A percentile compares a stretch with the other conserved stretches of the same genome.
phyloP scores from a whole-genome alignment of 805 yeast genomes.

The Saturnispora silvae region DNA sequence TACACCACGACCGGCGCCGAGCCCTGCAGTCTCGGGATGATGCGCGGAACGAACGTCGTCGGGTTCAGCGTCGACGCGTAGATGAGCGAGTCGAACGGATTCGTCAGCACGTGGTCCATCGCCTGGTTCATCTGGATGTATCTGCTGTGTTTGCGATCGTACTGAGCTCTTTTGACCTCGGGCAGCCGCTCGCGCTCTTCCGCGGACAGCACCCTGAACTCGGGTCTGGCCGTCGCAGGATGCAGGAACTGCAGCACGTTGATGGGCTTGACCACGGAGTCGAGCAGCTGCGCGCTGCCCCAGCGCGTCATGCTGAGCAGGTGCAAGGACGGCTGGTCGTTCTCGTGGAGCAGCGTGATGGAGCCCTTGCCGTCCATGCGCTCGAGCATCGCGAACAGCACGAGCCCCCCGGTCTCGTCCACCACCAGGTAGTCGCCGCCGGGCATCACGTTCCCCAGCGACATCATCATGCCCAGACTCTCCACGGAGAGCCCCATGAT shows the following conservation, averaged over 20 bases:
- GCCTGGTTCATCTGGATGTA: slow-evolving; percentile 39
- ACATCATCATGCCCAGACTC: slow-evolving; percentile 65
- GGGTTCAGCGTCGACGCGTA: slow-evolving; percentile 65
- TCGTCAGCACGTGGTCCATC: slow-evolving; percentile 37
- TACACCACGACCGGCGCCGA: slow-evolving; percentile 81
- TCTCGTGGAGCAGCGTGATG: slow-evolving; percentile 74
- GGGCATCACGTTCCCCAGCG: slow-evolving; percentile 72
- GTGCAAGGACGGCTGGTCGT: slow-evolving; percentile 81
- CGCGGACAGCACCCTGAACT: slow-evolving; percentile 34
- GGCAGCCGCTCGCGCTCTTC: slow-evolving; percentile 47
- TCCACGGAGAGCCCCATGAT: slow-evolving; percentile 81
- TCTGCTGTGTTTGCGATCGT: slow-evolving; percentile 53
- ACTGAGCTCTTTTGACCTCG: slow-evolving; percentile 52
- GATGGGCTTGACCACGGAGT: slow-evolving; percentile 39
- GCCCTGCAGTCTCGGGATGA: slow-evolving; percentile 64
- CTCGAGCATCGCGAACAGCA: slow-evolving; percentile 78
- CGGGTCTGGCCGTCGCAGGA: slow-evolving; percentile 51
- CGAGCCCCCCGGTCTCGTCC: slow-evolving; percentile 93
- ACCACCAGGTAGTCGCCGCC: slow-evolving; percentile 82
- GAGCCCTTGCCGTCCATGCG: slow-evolving; percentile 73
- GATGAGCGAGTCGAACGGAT: slow-evolving; percentile 65
- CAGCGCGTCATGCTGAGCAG: slow-evolving; percentile 59
- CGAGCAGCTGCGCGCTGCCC: slow-evolving; percentile 26
- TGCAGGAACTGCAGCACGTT: slow-evolving; percentile 74
- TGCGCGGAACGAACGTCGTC: slow-evolving; percentile 48